phyloP scores from a whole-genome alignment of 495 filamentous ascomycete species.

The Lasiosphaeria hispida region DNA sequence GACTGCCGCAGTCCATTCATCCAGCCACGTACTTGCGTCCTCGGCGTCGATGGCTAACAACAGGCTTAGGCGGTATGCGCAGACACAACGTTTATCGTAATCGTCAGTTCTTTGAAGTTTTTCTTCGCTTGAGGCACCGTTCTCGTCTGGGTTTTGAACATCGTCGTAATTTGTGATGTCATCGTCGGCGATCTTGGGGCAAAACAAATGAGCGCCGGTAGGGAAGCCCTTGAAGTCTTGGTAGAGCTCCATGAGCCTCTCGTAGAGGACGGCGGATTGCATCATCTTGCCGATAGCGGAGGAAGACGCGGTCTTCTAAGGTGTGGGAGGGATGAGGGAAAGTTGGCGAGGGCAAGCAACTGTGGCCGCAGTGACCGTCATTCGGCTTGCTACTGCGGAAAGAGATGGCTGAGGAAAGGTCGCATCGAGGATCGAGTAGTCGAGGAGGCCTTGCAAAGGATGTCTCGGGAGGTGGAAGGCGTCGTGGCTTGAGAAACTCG shows the following conservation, averaged over 20 bases:
- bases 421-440: background rate
- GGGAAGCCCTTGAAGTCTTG: slow-evolving; percentile 30
- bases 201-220: slow-evolving; percentile 40
- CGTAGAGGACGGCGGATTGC: slow-evolving; percentile 19
- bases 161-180: slow-evolving; percentile 56
- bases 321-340: background rate
- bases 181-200: slow-evolving; percentile 41
- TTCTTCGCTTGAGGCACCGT: slow-evolving; percentile 30
- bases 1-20: slow-evolving; percentile 53
- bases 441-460: background rate
- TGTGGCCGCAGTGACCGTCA: slow-evolving; percentile 1
- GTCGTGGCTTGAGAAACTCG: no score
- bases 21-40: slow-evolving; percentile 56
- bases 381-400: background rate
- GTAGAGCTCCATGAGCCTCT: slow-evolving; percentile 27
- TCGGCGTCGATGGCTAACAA: slow-evolving; percentile 66
- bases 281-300: slow-evolving; percentile 21
- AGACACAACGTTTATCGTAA: slow-evolving; percentile 50
- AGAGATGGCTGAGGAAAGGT: background rate
- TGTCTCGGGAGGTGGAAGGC: no score
- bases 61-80: slow-evolving; percentile 61
- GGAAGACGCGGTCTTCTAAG: background rate
- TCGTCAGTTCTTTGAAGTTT: slow-evolving; percentile 47
- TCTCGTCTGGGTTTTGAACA: slow-evolving; percentile 34
- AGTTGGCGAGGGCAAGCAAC: background rate